phyloP scores from a whole-genome alignment of 352 stramenopile species.

The Globisporangium sylvaticum region DNA sequence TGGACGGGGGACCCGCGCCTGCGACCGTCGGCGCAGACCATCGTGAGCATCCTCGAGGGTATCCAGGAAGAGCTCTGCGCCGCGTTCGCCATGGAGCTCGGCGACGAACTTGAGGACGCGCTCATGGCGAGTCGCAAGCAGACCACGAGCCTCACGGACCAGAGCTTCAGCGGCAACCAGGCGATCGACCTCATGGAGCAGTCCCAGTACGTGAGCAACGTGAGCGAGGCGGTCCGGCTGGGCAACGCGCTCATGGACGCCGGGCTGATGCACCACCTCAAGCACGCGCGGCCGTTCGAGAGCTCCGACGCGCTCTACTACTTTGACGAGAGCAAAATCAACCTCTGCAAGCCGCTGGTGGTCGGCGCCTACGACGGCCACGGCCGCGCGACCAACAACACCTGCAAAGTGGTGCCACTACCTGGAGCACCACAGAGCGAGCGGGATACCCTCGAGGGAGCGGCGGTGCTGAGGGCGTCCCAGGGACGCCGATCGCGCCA shows the following conservation, averaged over 20 bases:
- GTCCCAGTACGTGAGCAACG: conserved; percentile 35
- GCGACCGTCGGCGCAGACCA: conserved; percentile 37
- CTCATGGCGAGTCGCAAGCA: conserved; percentile 21
- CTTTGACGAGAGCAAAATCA: conserved; percentile 51
- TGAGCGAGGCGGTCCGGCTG: conserved; percentile 46
- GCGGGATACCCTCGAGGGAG: conserved; percentile 17
- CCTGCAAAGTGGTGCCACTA: neutral
- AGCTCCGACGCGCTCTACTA: conserved; percentile 34
- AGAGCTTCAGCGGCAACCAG: conserved; percentile 37
- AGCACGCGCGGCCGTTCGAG: conserved; percentile 45
- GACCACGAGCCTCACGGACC: conserved; percentile 12
- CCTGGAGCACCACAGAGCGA: no score
- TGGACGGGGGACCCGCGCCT: conserved; percentile 38
- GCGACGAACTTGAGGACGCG: conserved; percentile 34
- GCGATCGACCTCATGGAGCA: conserved; percentile 36
- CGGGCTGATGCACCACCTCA: conserved; percentile 47
- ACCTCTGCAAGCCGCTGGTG: conserved; percentile 38
- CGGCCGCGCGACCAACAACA: neutral
- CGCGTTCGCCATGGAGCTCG: conserved; percentile 36
- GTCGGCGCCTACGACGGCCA: conserved; percentile 23
- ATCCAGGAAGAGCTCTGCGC: conserved; percentile 46
- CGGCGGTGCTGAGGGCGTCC: conserved; percentile 18
- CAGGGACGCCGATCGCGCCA: conserved; percentile 16
- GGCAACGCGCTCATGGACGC: conserved; percentile 66
- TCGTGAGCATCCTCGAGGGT: conserved; percentile 40